Conservation (phyloP, 2,329 filamentous ascomycete genomes). For the Talaromyces sp. region DNA sequence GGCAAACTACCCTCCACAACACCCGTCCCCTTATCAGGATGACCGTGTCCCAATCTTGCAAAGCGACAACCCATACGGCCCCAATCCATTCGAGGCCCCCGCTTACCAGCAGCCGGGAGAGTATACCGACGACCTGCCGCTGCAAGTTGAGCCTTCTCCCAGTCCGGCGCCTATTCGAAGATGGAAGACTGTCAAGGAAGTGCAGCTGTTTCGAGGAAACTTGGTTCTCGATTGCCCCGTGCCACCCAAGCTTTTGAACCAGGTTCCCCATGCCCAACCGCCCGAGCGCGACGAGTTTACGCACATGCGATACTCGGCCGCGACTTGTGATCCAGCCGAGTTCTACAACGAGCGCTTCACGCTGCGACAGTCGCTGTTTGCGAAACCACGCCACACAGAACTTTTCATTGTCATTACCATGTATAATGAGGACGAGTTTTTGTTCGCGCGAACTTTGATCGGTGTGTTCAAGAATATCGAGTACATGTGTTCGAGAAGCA, state of each 20-base stretch:
- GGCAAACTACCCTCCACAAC: constrained; percentile 47
- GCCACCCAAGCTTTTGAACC: constrained; percentile 77
- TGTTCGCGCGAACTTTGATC: constrained; percentile 92
- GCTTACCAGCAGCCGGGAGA: constrained; percentile 37
- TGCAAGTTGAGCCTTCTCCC: constrained; percentile 32
- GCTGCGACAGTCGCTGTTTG: constrained; percentile 83
- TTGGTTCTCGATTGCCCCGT: constrained; percentile 95
- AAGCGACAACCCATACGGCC: constrained; percentile 58
- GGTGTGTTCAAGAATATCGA: constrained; percentile 99
- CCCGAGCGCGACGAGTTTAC: constrained; percentile 77
- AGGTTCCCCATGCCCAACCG: constrained; percentile 73
- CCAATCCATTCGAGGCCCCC: constrained; percentile 58
- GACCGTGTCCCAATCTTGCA: constrained; percentile 72
- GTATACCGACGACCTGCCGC: constrained; percentile 35
- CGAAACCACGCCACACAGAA: constrained; percentile 87
- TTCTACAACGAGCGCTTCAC: constrained; percentile 90
- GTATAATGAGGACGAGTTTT: constrained; percentile 98
- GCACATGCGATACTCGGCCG: constrained; percentile 82
- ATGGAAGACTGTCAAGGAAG: constrained; percentile 98
- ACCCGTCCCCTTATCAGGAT: constrained; percentile 58
- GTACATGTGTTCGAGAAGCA: constrained; percentile 90
- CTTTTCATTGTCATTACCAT: constrained; percentile 95
- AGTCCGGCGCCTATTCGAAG: constrained; percentile 64
- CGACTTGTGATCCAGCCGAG: constrained; percentile 84
- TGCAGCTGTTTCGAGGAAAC: constrained; percentile 94